These are phyloP conservation scores for Fusarium pilosicola DNA, from an alignment of 2,329 filamentous ascomycete genomes.

Conservation along the genomic window DNA sequence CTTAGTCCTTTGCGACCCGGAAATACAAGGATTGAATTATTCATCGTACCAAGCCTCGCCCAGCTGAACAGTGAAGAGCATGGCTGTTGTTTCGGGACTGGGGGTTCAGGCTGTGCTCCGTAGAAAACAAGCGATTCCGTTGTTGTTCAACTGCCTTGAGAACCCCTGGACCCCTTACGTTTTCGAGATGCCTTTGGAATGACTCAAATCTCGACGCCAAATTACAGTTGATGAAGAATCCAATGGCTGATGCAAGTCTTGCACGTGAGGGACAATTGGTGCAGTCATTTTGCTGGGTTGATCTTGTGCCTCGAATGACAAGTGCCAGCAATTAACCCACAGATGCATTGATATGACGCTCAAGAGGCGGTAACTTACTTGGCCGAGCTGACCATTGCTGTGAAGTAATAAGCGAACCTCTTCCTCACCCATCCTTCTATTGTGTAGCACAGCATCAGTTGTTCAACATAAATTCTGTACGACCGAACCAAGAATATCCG, in stretches of 20 bases:
- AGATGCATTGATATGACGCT: slow-evolving; percentile 7
- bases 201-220: not conserved
- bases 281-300: slow-evolving; percentile 24
- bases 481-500: slow-evolving; percentile 3
- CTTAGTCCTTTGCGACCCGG: not conserved
- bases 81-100: slow-evolving; percentile 31
- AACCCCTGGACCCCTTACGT: not conserved
- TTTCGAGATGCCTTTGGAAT: not conserved
- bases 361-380: not conserved
- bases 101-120: slow-evolving; percentile 2
- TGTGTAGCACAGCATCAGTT: slow-evolving; percentile 2
- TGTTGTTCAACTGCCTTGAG: not conserved
- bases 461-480: slow-evolving; percentile 14
- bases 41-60: slow-evolving; percentile 6
- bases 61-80: slow-evolving; percentile 16
- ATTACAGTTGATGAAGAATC: not conserved
- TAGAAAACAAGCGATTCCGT: slow-evolving; percentile 26
- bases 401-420: slow-evolving; percentile 18
- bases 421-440: slow-evolving; percentile 8
- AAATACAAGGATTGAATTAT: slow-evolving; percentile 16
- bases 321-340: not conserved
- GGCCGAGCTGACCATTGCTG: slow-evolving; percentile 2
- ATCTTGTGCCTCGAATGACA: slow-evolving; percentile 12
- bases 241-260: not conserved
- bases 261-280: slow-evolving; percentile 25